Base-by-base conservation (phyloP, 73 alveolate species). In the Tetrahymena borealis region DNA sequence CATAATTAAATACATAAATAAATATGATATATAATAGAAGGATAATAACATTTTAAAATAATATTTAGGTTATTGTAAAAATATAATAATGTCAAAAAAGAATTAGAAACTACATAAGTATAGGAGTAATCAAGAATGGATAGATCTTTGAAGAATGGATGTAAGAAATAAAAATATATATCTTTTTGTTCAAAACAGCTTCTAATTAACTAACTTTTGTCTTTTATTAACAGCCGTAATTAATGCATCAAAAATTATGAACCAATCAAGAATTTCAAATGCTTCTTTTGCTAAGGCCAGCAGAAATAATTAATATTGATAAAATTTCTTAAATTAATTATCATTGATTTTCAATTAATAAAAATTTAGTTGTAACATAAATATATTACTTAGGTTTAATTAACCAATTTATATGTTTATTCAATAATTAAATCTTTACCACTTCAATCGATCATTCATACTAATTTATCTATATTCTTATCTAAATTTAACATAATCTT, bases 81-180 rank as follows among this genome's bases (percentile, higher is more conserved):
- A 85, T 93, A 93, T 90, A 40, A 93, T 38, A 93, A 93, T 93
- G 95, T 93, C 38, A 93, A 90, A 85, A 93, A 93, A 93, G 95
- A 93, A 40, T 37, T 93, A 16, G 95, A 93, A 40, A 93, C 93
- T 32, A 28, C 90, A 93, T 90, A 93, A 85, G 78, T 90, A 11
- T 90, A 93, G 43, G 95, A 93, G 91, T 60, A 79, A 10, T 79
- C 95, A 32, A 93, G 95, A 85, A 35, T 93, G 91, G 95, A 93
- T 32, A 93, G 78, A 90, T 60, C 93, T 0, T 39, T 16, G 13
- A 93, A 93, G 90, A 93, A 40, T 28, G 85, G 85, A 60, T 60
- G 85, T 60, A 60, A 60, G 28, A 39, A 39, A 20, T 60, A 1
- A 24, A 15, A 60, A 60, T 15, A 60, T 60, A 60, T 0, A 1